phyloP scores from a whole-genome alignment of 202 grass and related monocot genomes.

The Dendrocalamus latiflorus region DNA sequence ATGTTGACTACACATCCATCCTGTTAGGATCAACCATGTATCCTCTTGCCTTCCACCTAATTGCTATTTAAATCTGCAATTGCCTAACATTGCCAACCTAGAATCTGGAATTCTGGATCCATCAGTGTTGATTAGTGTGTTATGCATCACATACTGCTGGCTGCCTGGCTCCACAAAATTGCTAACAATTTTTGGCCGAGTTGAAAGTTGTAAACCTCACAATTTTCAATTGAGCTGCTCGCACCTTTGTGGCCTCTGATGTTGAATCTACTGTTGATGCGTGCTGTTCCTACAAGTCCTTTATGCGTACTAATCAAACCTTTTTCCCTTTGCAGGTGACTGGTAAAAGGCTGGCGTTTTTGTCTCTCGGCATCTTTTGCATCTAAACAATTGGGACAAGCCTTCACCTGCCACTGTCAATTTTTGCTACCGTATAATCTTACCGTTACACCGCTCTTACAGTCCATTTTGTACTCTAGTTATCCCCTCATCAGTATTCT shows the following conservation, averaged over 20 bases:
- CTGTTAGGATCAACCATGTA: neutral
- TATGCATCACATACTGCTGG: neutral
- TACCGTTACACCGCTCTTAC: neutral
- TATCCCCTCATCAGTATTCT: neutral
- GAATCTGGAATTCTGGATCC: neutral
- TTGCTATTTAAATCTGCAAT: no score
- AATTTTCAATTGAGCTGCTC: neutral
- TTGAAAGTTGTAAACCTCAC: neutral
- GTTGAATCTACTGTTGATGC: neutral
- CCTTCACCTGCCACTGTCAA: neutral
- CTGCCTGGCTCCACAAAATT: neutral
- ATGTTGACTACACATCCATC: slow-evolving; percentile 9
- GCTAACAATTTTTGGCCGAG: neutral
- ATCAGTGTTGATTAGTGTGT: neutral
- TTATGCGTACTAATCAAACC: neutral
- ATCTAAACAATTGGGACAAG: neutral
- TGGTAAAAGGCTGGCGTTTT: slow-evolving; percentile 13
- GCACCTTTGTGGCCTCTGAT: slow-evolving; percentile 7
- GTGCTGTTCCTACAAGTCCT: neutral
- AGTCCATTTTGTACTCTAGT: neutral
- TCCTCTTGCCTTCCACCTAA: no score
- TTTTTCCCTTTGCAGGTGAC: slow-evolving; percentile 22
- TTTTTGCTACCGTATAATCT: neutral
- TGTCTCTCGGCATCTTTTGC: neutral
- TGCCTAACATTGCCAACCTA: neutral